These are phyloP conservation scores for Pelargonium fulgidum DNA, from an alignment of 441 rosid genomes.

Conservation along the genomic window DNA sequence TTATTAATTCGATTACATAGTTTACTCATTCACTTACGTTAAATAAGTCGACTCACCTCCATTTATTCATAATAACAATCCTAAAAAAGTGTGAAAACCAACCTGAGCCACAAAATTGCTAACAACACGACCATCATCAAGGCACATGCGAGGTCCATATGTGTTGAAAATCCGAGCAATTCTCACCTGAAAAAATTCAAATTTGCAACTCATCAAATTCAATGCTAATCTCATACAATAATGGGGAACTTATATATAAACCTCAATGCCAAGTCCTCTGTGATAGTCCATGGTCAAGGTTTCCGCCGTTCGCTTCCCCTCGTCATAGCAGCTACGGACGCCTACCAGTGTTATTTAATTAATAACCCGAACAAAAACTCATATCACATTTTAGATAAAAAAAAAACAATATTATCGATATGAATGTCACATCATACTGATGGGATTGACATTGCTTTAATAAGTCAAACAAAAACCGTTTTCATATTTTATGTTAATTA, in stretches of 20 bases:
- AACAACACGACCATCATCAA: slow-evolving; percentile 98
- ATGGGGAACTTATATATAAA: background rate
- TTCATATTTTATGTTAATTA: background rate
- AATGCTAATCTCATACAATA: background rate
- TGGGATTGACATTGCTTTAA: no score
- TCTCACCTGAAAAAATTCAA: slow-evolving; percentile 53
- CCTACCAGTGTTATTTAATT: slow-evolving; percentile 26
- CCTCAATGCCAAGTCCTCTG: background rate
- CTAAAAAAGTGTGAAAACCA: slow-evolving; percentile 14
- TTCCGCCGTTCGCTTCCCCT: slow-evolving; percentile 18
- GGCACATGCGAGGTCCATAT: slow-evolving; percentile 96
- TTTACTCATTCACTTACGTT: background rate
- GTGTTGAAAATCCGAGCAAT: slow-evolving; percentile 97
- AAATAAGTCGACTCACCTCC: no score
- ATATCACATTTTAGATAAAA: no score
- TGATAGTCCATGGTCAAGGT: slow-evolving; percentile 3
- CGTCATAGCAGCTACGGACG: slow-evolving; percentile 90
- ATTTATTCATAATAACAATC: background rate
- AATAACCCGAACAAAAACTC: no score
- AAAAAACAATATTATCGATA: no score
- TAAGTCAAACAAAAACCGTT: no score
- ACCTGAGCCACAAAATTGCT: slow-evolving; percentile 99
- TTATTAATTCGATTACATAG: background rate
- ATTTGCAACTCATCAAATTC: background rate
- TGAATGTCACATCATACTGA: no score